Evolutionary conservation across 2,329 filamentous ascomycete species (phyloP).

Genomic region (Cytospora paraplurivora): DNA sequence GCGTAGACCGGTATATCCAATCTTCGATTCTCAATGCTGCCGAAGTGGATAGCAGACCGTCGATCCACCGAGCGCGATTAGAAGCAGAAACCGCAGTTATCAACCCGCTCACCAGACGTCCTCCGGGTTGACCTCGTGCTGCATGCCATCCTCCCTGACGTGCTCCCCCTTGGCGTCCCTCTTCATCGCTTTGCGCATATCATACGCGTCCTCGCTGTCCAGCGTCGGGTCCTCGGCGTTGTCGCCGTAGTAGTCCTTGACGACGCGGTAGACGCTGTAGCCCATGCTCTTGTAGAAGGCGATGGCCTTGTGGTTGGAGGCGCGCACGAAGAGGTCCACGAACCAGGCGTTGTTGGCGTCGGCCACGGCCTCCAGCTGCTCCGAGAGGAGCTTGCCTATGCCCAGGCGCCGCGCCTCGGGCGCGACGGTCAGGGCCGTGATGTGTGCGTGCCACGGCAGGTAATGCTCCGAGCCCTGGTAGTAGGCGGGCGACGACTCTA

Average conservation of each 20-base stretch:
- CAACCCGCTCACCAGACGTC: conserved; percentile 72
- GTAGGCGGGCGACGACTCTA: conserved; percentile 80
- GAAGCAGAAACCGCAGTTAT: too few relatives aligned
- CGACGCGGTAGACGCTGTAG: conserved; percentile 85
- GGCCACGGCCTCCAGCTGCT: conserved; percentile 78
- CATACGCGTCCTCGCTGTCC: conserved; percentile 82
- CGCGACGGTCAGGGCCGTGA: conserved; percentile 91
- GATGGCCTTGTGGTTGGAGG: conserved; percentile 85
- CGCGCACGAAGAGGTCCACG: conserved; percentile 90
- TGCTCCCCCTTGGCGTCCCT: conserved; percentile 77
- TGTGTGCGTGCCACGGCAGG: conserved; percentile 99
- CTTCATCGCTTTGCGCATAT: conserved; percentile 92
- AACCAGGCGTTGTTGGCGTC: conserved; percentile 89
- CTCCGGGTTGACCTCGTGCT: conserved; percentile 73
- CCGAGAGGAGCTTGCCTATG: conserved; percentile 80
- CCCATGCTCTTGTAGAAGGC: conserved; percentile 88
- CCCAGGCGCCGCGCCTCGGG: conserved; percentile 83
- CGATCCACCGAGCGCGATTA: too few relatives aligned
- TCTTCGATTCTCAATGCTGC: not conserved
- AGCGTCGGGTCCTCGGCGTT: conserved; percentile 67
- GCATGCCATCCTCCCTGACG: conserved; percentile 78
- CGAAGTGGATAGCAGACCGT: not conserved
- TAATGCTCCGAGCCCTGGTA: conserved; percentile 81
- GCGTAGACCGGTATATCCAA: not conserved
- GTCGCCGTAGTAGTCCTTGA: conserved; percentile 92